Evolutionary conservation across 805 yeast species (phyloP), one percentile per base, ranked within the genome.

Genomic region (Candida chilensis): DNA sequence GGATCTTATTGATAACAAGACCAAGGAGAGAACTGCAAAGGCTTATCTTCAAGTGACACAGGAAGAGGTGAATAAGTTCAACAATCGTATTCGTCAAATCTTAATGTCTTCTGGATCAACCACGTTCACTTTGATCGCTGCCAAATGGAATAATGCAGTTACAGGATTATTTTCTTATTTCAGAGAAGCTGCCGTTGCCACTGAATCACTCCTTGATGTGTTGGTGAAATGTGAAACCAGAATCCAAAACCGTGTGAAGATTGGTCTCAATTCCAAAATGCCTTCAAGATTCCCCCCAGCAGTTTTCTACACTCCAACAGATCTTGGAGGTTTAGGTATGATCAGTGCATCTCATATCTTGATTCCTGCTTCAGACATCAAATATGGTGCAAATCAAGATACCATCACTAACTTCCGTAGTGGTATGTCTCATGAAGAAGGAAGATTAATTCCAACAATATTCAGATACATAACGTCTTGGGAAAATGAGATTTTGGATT

Each of bases 221-320:
- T 60, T 92, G 28, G 99, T 92, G 8, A 85, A 82, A 45, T 74
- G 94, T 40, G 99, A 92, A 47, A 88, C 96, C 0, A 79, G 83
- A 46, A 80, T 92, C 27, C 99, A 92, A 55, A 92, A 88, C 32
- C 68, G 95, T 40, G 95, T 92, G 13, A 92, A 92, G 49, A 71
- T 90, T 60, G 98, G 98, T 0, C 65, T 92, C 37, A 92, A 92
- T 45, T 90, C 97, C 10, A 92, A 92, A 54, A 92, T 92, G 99
- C 99, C 99, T 1, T 78, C 96, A 0, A 67, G 99, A 33, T 92
- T 92, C 57, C 99, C 99, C 3, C 99, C 98, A 0, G 96, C 96
- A 3, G 98, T 92, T 0, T 92, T 92, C 46, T 92, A 92, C 50
- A 87, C 98, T 0, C 98, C 98, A 0, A 90, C 88, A 42, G 99